Base-by-base conservation (phyloP, 139 green algal genomes). In the Chlamydomonas asymmetrica region DNA sequence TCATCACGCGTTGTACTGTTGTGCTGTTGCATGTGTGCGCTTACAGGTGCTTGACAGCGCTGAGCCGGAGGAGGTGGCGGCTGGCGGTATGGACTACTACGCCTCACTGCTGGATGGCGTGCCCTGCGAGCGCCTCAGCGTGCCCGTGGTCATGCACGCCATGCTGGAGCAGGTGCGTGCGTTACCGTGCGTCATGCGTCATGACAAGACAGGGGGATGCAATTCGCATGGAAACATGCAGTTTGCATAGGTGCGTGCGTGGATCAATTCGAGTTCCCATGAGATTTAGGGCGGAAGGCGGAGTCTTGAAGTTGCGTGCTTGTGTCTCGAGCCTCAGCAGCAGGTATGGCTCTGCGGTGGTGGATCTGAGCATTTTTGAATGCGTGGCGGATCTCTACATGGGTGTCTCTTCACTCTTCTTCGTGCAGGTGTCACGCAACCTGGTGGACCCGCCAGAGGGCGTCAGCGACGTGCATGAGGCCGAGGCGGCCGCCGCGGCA, bases 111-210 rank as follows among this genome's bases (percentile, higher is more conserved):
- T 91, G 43, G 67, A 79, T 48, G 62, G 39, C 2, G 87, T 91
- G 66, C 57, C 78, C 6, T 56, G 65, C 20, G 84, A 91, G 79
- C 79, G 80, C 9, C 22, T 85, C 27, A 82, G 50, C 49, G 82
- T 90, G 57, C 78, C 84, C 9, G 31, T 90, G 49, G 52, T 91
- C 20, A 66, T 91, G 80, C 78, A 90, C 66, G 79, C 82, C 0
- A 34, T 91, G 72, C 61, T 91, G 49, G 82, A 91, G 79, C 86
- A 91, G 81, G 83, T 88, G 56, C 23, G 37, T n/a, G n/a, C n/a
- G n/a, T n/a, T n/a, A n/a, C n/a, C n/a, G n/a, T n/a, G n/a, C n/a
- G n/a, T n/a, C n/a, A n/a, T n/a, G n/a, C n/a, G n/a, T n/a, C n/a
- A n/a, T n/a, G n/a, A n/a, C n/a, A n/a, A n/a, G n/a, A n/a, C n/a